These are phyloP conservation scores for Glycine latifolia DNA, from an alignment of 306 rosid genomes.

Conservation along the genomic window DNA sequence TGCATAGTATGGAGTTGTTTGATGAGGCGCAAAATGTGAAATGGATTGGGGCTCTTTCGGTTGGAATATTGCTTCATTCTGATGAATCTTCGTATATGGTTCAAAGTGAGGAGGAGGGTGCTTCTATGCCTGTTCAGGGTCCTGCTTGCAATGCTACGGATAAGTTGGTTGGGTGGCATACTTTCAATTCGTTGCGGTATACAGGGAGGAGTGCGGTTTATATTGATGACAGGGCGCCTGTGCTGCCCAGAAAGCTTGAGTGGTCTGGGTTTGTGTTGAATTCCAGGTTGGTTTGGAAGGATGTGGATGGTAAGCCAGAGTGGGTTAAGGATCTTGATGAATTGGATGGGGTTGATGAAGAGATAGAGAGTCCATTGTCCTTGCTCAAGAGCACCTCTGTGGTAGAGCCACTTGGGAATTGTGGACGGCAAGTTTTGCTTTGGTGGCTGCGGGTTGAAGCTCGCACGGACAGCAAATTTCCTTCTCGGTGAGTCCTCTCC, in stretches of 20 bases:
- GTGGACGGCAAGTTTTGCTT: conserved; percentile 91
- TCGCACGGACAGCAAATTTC: conserved; percentile 97
- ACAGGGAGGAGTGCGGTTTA: conserved; percentile 72
- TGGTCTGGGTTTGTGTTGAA: conserved; percentile 98
- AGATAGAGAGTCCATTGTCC: conserved; percentile 79
- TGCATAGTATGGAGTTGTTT: conserved; percentile 96
- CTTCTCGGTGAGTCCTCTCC: conserved; percentile 71
- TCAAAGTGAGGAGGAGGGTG: conserved; percentile 56
- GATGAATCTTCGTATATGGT: conserved; percentile 49
- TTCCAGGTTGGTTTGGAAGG: conserved; percentile 86
- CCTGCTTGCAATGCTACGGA: conserved; percentile 94
- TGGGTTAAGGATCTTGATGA: conserved; percentile 85
- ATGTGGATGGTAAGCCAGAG: conserved; percentile 77
- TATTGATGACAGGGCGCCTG: conserved; percentile 85
- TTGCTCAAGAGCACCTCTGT: conserved; percentile 75
- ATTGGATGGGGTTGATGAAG: conserved; percentile 61
- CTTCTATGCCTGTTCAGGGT: conserved; percentile 82
- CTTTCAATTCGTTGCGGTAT: conserved; percentile 77
- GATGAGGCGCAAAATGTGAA: conserved; percentile 88
- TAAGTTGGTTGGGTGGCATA: conserved; percentile 94
- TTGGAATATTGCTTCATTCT: conserved; percentile 85
- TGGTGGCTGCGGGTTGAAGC: conserved; percentile 99
- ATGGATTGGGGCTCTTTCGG: conserved; percentile 94
- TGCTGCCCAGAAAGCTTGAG: conserved; percentile 86
- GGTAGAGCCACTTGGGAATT: conserved; percentile 96